Evolutionary conservation across 495 filamentous ascomycete genomes (phyloP).

Genomic region (Lasiosphaeria hispida): DNA sequence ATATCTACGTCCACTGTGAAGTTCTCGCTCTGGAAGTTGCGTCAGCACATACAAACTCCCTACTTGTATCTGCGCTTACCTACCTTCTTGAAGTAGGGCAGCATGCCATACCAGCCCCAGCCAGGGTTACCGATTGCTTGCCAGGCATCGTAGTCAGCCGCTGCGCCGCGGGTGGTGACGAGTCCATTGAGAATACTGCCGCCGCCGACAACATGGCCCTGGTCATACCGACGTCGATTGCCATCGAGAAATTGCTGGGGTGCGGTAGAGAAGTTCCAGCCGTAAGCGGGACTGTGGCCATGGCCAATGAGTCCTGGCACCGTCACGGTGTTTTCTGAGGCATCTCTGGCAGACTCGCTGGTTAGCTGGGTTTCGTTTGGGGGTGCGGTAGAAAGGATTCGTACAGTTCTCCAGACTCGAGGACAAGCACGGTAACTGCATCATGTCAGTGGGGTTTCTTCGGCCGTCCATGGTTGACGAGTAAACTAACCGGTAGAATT

Average conservation of each 20-base stretch:
- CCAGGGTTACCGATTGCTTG: conserved; percentile 57
- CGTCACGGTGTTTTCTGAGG: conserved; percentile 15
- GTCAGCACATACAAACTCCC: conserved; percentile 1
- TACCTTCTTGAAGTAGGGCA: conserved; percentile 59
- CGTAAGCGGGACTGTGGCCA: conserved; percentile 17
- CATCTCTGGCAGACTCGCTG: conserved; percentile 13
- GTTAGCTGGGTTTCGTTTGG: background rate
- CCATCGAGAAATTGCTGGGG: conserved; percentile 40
- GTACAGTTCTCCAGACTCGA: conserved; percentile 35
- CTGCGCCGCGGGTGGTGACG: conserved; percentile 43
- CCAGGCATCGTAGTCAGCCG: conserved; percentile 58
- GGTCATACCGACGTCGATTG: conserved; percentile 30
- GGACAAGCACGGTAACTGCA: conserved; percentile 42
- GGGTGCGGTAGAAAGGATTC: background rate
- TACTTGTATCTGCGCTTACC: conserved; percentile 20
- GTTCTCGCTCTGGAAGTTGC: conserved; percentile 17
- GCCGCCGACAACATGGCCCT: conserved; percentile 46
- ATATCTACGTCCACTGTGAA: conserved; percentile 19
- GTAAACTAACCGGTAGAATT: conserved; percentile 17
- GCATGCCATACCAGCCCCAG: conserved; percentile 60
- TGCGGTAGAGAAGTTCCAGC: conserved; percentile 26
- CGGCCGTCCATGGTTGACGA: too few species aligned
- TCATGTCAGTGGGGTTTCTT: conserved; percentile 2
- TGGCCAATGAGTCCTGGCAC: conserved; percentile 25
- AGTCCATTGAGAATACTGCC: conserved; percentile 50